These are phyloP conservation scores for Eucalyptus polybractea DNA, from an alignment of 345 rosid species.

Conservation along the genomic window DNA sequence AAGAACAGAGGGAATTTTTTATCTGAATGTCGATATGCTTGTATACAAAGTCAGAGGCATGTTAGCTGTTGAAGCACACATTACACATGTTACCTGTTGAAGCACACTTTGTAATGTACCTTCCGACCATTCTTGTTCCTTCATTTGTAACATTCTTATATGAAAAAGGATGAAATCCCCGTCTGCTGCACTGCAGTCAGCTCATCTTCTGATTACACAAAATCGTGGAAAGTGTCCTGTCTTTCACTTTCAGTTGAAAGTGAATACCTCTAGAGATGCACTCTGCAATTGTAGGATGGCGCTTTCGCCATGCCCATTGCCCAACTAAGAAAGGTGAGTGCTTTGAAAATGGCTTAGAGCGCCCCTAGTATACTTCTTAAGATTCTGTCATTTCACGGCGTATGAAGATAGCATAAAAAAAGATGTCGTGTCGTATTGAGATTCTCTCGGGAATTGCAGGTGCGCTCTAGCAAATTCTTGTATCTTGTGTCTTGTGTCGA, in stretches of 20 bases:
- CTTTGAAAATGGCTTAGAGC: background rate
- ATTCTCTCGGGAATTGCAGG: background rate
- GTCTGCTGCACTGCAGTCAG: background rate
- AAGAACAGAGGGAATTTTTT: background rate
- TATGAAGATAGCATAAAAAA: fast-evolving
- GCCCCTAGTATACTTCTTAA: background rate
- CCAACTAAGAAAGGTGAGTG: background rate
- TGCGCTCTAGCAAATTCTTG: background rate
- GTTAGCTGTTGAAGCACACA: background rate
- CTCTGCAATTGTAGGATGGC: background rate
- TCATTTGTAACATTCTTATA: background rate
- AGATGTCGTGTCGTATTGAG: background rate
- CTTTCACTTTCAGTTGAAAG: background rate
- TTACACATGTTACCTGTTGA: background rate
- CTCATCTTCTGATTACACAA: background rate
- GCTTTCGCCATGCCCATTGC: background rate
- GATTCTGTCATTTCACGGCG: background rate
- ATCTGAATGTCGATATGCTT: background rate
- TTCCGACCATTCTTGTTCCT: background rate
- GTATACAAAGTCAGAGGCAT: background rate
- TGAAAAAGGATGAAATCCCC: background rate
- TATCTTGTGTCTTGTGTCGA: background rate
- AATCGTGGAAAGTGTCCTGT: background rate
- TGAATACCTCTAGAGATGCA: background rate
- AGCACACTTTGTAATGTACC: background rate